Evolutionary conservation across 177 flowering plant species (phyloP).

Genomic region (Tripterygium wilfordii): DNA sequence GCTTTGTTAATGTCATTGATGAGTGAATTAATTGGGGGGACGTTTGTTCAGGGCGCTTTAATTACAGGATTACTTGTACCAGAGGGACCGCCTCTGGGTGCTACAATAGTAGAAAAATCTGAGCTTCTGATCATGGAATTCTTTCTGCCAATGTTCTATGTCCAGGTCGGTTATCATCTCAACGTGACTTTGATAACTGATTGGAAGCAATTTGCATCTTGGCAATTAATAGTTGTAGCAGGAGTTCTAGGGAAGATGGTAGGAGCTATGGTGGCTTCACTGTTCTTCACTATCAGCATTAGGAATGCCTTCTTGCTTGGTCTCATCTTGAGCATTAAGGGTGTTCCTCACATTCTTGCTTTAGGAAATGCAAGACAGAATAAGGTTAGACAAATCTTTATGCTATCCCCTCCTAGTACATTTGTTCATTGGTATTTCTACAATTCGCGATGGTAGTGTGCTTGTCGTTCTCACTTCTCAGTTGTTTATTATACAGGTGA

Average conservation of each 20-base stretch:
- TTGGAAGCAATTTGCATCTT: not conserved
- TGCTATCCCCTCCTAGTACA: not conserved
- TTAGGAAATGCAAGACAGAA: not conserved
- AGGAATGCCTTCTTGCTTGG: slow-evolving; percentile 7
- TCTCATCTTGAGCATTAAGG: slow-evolving; percentile 16
- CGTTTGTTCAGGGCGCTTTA: slow-evolving; percentile 11
- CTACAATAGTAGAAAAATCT: slow-evolving; percentile 20
- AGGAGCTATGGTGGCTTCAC: not conserved
- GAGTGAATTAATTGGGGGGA: slow-evolving; percentile 9
- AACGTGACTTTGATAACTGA: not conserved
- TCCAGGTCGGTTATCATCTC: slow-evolving; percentile 1
- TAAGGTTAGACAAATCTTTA: slow-evolving; percentile 1
- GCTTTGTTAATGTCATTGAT: slow-evolving; percentile 7
- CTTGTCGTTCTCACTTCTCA: no score
- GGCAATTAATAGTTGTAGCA: not conserved
- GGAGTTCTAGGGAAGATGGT: slow-evolving; percentile 5
- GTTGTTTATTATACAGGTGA: slow-evolving; percentile 5
- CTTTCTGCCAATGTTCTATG: slow-evolving; percentile 20
- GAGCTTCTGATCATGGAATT: slow-evolving; percentile 18
- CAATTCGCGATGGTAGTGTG: no score
- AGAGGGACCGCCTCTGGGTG: slow-evolving; percentile 33
- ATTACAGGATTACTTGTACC: slow-evolving; percentile 25
- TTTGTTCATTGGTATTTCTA: not conserved
- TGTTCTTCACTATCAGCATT: slow-evolving; percentile 2
- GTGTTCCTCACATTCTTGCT: not conserved